A percentile compares a stretch with the other conserved stretches of the same genome.
Evolutionary conservation across 495 filamentous ascomycete genomes (phyloP).

Genomic region (Neurospora pannonica): DNA sequence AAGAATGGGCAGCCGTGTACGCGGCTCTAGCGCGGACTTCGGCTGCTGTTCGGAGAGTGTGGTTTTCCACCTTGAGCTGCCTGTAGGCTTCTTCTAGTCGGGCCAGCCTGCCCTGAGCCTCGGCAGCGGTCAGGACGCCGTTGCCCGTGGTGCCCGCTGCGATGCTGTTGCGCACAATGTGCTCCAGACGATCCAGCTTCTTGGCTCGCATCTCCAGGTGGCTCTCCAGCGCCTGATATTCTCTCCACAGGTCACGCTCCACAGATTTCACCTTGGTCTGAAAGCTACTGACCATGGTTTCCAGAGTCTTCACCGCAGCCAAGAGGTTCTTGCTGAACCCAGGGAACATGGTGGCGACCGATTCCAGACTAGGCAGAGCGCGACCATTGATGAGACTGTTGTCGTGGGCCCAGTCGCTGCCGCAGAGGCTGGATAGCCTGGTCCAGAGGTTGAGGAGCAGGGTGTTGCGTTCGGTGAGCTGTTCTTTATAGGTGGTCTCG

Average conservation of each 20-base stretch:
- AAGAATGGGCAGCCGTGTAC: conserved; percentile 12
- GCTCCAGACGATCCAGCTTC: conserved; percentile 80
- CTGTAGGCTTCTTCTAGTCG: conserved; percentile 74
- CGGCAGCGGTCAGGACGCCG: conserved; percentile 19
- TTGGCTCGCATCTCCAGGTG: conserved; percentile 70
- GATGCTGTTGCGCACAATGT: conserved; percentile 50
- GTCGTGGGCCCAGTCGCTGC: conserved; percentile 82
- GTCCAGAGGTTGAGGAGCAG: conserved; percentile 83
- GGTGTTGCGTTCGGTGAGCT: conserved; percentile 80
- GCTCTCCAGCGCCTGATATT: conserved; percentile 80
- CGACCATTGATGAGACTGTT: conserved; percentile 85
- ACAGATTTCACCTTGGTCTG: conserved; percentile 69
- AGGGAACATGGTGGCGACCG: conserved; percentile 68
- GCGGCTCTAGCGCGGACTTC: conserved; percentile 32
- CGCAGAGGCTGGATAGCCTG: conserved; percentile 74
- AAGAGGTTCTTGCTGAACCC: conserved; percentile 84
- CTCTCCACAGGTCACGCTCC: conserved; percentile 79
- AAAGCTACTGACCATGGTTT: conserved; percentile 72
- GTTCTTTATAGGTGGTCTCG: conserved; percentile 72
- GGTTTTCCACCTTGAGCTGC: conserved; percentile 73
- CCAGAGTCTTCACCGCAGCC: conserved; percentile 78
- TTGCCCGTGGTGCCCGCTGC: conserved; percentile 29
- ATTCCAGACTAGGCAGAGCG: conserved; percentile 65
- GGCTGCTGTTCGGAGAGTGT: conserved; percentile 52
- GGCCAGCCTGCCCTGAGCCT: conserved; percentile 47